Base-by-base conservation (phyloP, 2,329 filamentous ascomycete genomes). In the Annulohypoxylon truncatum region DNA sequence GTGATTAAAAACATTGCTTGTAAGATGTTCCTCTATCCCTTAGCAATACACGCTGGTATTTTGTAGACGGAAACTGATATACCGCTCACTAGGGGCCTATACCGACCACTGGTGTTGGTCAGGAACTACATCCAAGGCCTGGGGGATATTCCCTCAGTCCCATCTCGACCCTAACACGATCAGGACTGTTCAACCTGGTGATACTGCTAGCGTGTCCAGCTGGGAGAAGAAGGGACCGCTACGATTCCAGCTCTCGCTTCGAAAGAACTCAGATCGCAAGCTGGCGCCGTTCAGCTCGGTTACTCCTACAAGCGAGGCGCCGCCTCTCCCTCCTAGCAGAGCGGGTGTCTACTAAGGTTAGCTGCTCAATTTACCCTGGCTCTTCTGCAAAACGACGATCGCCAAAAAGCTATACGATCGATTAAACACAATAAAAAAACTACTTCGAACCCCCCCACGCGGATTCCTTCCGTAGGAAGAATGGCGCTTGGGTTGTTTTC, bases 1-100 rank as follows among this genome's bases (percentile, higher is more conserved):
- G 81, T 84, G 2, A 90, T 91, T 13, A 88, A 83, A 68, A 92
- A 90, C 77, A 92, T 78, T 46, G 72, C 75, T 42, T 77, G 76
- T 77, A 67, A 73, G 76, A 72, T 13, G 22, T 8, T 20, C 5
- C 46, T 57, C 24, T 40, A 31, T 6, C 8, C 38, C 13, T 12
- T 26, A 12, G 12, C 9, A n/a, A 8, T 15, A 2, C 13, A 5
- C 28, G 24, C 38, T 8, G 8, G 2, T 33, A 18, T 7, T 26
- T 7, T n/a, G n/a, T 1, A 47, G 31, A 6, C 5, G 2, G 6
- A 48, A 44, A 46, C 68, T 72, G 24, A 73, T 61, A 15, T 15
- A 54, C 33, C n/a, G 20, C 4, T 35, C 40, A 31, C 7, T 26
- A 77, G 76, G 75, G 74, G 68, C 73, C 6, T 76, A 76, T 29